Conservation (phyloP, 495 filamentous ascomycete species). For the Hypoxylon cercidicola region DNA sequence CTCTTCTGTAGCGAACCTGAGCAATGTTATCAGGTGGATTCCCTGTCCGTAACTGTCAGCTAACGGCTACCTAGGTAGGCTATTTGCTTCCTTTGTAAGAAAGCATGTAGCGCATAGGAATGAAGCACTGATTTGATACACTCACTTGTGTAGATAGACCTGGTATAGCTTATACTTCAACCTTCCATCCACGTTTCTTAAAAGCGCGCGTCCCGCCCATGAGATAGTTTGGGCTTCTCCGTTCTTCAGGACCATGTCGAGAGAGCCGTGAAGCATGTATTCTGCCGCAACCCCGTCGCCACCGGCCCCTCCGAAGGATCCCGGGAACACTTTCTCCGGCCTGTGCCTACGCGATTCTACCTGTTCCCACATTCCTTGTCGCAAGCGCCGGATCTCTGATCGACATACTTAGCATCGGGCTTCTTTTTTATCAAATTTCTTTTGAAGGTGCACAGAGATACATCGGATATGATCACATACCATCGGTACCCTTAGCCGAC, state of each 20-base stretch:
- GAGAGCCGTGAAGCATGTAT: constrained; percentile 49
- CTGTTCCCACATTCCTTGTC: constrained; percentile 43
- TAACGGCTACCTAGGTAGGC: background rate
- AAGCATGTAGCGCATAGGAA: background rate
- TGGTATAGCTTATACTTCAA: constrained; percentile 43
- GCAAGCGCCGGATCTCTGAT: constrained; percentile 36
- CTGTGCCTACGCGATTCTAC: constrained; percentile 46
- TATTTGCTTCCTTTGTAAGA: background rate
- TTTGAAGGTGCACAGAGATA: no score
- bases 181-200: constrained; percentile 30
- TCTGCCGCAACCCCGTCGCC: constrained; percentile 27
- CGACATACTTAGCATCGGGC: background rate
- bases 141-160: constrained; percentile 43
- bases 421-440: background rate
- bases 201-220: constrained; percentile 43
- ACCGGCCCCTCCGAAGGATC: constrained; percentile 23
- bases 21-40: background rate
- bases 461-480: constrained; percentile 32
- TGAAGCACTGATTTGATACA: background rate
- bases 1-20: background rate
- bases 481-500: constrained; percentile 43
- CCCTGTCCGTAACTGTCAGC: constrained; percentile 5
- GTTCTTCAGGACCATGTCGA: constrained; percentile 33
- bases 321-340: constrained; percentile 49
- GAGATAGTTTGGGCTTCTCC: constrained; percentile 16